Base-by-base conservation (phyloP, 2,329 filamentous ascomycete species). In the Thyridium curvatum region DNA sequence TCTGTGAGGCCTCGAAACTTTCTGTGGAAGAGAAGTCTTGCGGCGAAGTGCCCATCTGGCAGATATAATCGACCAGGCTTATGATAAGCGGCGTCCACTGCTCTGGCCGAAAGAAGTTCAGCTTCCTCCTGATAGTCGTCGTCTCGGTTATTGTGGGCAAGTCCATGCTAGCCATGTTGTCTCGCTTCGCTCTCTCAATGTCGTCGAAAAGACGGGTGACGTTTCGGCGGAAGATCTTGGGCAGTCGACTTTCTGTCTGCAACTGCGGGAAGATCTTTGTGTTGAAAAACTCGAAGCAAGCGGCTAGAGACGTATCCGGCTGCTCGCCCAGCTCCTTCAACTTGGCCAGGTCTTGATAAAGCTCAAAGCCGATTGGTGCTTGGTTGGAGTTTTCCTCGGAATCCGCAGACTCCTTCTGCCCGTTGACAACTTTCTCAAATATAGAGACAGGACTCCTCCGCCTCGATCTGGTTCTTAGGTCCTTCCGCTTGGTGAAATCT, bases 111-210 rank as follows among this genome's bases (percentile, higher is more conserved):
- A 68, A 43, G 9, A 59, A 46, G 32, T 52, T 56, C 7, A 64
- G 47, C 37, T 64, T 58, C 12, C 56, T 48, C 37, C 59, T 57
- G 21, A 59, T 43, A 37, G 59, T 54, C 21, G 59, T 63, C 34
- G 67, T 62, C 12, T 60, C 56, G 21, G 61, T 50, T n/a, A 64
- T 54, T 16, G 55, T 51, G 4, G 65, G 65, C 32, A 69, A 53
- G 3, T 43, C 40, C 13, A 45, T 38, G 3, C 50, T 47, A 10
- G 50, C 43, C 29, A 60, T 58, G 39, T 61, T 52, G 2, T 41
- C 41, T 30, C 51, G 47, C 43, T 65, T 65, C 30, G 56, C 58
- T 5, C 37, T 38, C 18, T 54, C 45, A 7, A 66, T 44, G 29
- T 52, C 55, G 12, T 52, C 40, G 44, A 67, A 44, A 13, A 66